These are phyloP conservation scores for Pythium aristosporum DNA, from an alignment of 352 stramenopile species.

Conservation along the genomic window DNA sequence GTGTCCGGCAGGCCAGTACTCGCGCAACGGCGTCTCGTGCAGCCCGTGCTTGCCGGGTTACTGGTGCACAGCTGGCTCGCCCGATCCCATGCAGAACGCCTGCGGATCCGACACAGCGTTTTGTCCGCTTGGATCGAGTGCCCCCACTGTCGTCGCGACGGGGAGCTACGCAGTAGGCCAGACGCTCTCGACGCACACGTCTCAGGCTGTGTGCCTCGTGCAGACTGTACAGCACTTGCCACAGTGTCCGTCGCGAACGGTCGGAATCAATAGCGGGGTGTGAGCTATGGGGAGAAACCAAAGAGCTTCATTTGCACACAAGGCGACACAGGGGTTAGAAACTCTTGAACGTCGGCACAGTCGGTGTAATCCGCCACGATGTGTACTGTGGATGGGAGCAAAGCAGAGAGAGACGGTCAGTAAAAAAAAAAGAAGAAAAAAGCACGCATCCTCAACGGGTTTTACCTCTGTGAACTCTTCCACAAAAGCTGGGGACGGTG, in stretches of 20 bases:
- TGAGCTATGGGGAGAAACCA: slow-evolving; percentile 14
- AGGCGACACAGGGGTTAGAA: slow-evolving; percentile 44
- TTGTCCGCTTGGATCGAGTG: slow-evolving; percentile 55
- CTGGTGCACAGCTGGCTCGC: slow-evolving; percentile 48
- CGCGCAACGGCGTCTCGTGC: slow-evolving; percentile 53
- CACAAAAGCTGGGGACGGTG: slow-evolving; percentile 67
- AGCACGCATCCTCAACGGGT: neutral
- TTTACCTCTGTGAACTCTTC: slow-evolving; percentile 70
- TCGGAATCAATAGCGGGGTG: slow-evolving; percentile 38
- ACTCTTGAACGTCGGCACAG: slow-evolving; percentile 71
- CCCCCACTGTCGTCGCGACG: slow-evolving; percentile 27
- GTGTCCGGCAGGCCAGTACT: slow-evolving; percentile 60
- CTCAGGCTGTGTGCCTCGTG: slow-evolving; percentile 37
- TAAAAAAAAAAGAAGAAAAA: neutral
- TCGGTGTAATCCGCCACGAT: slow-evolving; percentile 67
- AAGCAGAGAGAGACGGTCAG: slow-evolving; percentile 1
- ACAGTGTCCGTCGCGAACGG: slow-evolving; percentile 56
- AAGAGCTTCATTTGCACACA: neutral
- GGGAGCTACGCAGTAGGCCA: slow-evolving; percentile 49
- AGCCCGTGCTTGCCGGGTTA: slow-evolving; percentile 53
- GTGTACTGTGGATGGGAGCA: slow-evolving; percentile 50
- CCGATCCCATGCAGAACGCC: slow-evolving; percentile 44
- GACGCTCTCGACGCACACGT: slow-evolving; percentile 37
- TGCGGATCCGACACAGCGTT: slow-evolving; percentile 46
- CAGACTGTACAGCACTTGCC: slow-evolving; percentile 47